phyloP scores from a whole-genome alignment of 2,329 filamentous ascomycete genomes.

The Aspergillus aculeatinus region DNA sequence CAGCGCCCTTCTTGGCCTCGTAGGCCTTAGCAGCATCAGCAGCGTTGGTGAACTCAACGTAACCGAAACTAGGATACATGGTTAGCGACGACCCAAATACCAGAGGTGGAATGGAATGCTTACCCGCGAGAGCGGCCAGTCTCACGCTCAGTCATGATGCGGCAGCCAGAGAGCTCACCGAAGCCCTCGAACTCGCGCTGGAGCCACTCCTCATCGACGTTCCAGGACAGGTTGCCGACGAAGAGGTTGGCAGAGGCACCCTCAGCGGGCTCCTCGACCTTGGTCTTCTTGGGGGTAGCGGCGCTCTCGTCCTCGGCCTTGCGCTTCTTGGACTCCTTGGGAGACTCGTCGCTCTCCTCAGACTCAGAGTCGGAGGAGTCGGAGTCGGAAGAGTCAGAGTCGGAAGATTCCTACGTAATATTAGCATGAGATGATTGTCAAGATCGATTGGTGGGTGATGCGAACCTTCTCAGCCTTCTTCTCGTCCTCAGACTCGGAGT shows the following conservation, averaged over 20 bases:
- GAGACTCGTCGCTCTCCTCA: constrained; percentile 34
- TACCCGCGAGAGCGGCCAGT: constrained; percentile 79
- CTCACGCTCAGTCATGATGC: constrained; percentile 80
- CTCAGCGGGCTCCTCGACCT: constrained; percentile 47
- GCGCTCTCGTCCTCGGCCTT: constrained; percentile 49
- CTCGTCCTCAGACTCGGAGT: constrained; percentile 30
- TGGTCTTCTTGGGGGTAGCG: constrained; percentile 60
- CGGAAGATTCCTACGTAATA: constrained; percentile 12
- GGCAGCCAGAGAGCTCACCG: constrained; percentile 68
- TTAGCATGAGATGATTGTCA: constrained; percentile 2
- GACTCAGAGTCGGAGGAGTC: constrained; percentile 28
- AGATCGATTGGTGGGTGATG: not conserved
- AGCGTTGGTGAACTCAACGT: constrained; percentile 76
- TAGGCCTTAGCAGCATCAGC: constrained; percentile 70
- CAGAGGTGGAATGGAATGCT: constrained; percentile 24
- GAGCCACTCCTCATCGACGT: constrained; percentile 79
- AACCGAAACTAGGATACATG: constrained; percentile 66
- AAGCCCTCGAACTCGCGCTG: constrained; percentile 77
- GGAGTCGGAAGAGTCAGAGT: constrained; percentile 16
- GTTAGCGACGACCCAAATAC: constrained; percentile 9
- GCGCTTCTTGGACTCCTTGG: constrained; percentile 47
- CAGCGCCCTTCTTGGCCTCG: constrained; percentile 70
- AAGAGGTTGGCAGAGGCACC: constrained; percentile 66
- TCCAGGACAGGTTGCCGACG: constrained; percentile 88
- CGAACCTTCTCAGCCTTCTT: constrained; percentile 32